phyloP scores from a whole-genome alignment of 1,284 basidiomycete genomes.

The Trichosporon sp. region DNA sequence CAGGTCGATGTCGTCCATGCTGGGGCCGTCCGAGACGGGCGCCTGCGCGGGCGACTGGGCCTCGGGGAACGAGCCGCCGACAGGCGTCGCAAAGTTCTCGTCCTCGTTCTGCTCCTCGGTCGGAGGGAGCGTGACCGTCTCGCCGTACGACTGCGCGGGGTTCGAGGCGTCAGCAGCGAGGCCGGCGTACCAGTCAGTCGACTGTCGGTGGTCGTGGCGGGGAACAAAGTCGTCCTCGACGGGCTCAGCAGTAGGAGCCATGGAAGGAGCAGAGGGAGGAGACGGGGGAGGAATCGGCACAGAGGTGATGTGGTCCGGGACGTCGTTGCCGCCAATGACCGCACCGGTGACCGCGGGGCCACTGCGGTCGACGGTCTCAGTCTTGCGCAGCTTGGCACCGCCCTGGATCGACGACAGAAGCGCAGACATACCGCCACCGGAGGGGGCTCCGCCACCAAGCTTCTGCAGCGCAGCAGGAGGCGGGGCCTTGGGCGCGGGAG shows the following conservation, averaged over 20 bases:
- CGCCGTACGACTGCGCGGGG: slow-evolving; percentile 28
- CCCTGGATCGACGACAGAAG: slow-evolving; percentile 77
- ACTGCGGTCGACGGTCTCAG: slow-evolving; percentile 80
- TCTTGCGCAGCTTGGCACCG: slow-evolving; percentile 70
- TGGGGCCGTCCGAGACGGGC: slow-evolving; percentile 16
- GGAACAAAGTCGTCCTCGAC: slow-evolving; percentile 29
- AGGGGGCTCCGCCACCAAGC: slow-evolving; percentile 48
- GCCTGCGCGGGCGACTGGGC: background rate
- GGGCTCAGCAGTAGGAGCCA: background rate
- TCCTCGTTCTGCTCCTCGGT: slow-evolving; percentile 37
- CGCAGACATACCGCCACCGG: slow-evolving; percentile 53
- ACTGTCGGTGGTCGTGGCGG: slow-evolving; percentile 62
- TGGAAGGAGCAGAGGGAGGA: background rate
- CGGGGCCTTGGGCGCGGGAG: slow-evolving; percentile 45
- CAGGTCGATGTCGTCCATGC: slow-evolving; percentile 22
- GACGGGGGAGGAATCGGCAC: slow-evolving; percentile 37
- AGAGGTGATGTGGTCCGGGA: slow-evolving; percentile 65
- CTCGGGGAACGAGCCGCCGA: background rate
- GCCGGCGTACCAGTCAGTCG: slow-evolving; percentile 85
- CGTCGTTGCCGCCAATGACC: slow-evolving; percentile 68
- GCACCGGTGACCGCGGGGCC: slow-evolving; percentile 62
- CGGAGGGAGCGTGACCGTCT: slow-evolving; percentile 24
- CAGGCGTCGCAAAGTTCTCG: slow-evolving; percentile 50
- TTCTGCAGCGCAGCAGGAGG: slow-evolving; percentile 50
- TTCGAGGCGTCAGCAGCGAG: slow-evolving; percentile 68